Base-by-base conservation (phyloP, 1,284 basidiomycete species). In the Chiua sp. region DNA sequence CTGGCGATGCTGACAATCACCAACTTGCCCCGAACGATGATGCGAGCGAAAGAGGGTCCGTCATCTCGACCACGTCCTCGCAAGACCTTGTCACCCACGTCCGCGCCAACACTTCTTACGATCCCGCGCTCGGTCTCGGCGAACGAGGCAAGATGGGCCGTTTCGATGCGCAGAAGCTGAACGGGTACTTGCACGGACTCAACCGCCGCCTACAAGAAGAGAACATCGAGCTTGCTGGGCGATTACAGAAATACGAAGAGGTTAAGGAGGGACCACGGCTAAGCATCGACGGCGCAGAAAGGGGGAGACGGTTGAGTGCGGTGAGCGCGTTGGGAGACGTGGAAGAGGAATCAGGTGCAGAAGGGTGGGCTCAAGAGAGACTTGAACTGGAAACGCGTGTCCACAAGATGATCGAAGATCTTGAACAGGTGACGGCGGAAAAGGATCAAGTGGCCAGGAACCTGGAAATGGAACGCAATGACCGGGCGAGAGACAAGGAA, bases 91-190 rank as follows among this genome's bases (percentile, higher is more conserved):
- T 91, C 3, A 87, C 88, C 8, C 87, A 92, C 67, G 87, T 85
- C 35, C 87, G 90, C 12, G 90, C 86, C 46, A 95, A 95, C 68
- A 91, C 91, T 18, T 94, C 92, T 11, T 92, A 94, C 63, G 91
- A 93, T 69, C 89, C 90, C 42, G 82, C 87, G 7, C 85, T 91
- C 71, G 89, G 88, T 12, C 85, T 90, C 56, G 87, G 85, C 79
- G 83, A 65, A 82, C 85, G 46, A 75, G 82, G 61, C 84, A 84
- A 53, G 81, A 86, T 64, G 84, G 84, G 87, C 15, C 80, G 91
- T 30, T 94, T 94, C 75, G 92, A 95, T 72, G 89, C 90, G 3
- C 82, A 81, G 15, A 95, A 93, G 74, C 74, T 95, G 65, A 94
- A 94, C 64, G 81, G 82, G 10, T 95, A 94, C 72, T 72, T 95